These are phyloP conservation scores for Termitomyces sp. DNA, from an alignment of 768 basidiomycete genomes.

Conservation along the genomic window DNA sequence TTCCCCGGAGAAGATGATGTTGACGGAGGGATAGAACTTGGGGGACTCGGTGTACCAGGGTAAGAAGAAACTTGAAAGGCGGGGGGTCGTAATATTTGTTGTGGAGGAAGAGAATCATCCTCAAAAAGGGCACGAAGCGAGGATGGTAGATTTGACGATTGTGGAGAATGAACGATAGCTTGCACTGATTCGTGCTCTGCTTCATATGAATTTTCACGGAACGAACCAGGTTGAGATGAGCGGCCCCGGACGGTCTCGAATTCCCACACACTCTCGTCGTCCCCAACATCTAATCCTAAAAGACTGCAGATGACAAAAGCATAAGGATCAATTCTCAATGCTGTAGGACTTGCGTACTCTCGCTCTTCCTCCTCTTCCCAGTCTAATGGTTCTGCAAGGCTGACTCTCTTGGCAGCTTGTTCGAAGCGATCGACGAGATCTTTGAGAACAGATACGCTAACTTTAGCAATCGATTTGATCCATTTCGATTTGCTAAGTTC, in stretches of 20 bases:
- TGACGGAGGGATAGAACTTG: slow-evolving; percentile 21
- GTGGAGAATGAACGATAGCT: slow-evolving; percentile 45
- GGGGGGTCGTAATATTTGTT: slow-evolving; percentile 43
- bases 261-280: slow-evolving; percentile 58
- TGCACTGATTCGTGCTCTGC: slow-evolving; percentile 24
- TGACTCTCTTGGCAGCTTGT: slow-evolving; percentile 72
- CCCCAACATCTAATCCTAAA: slow-evolving; percentile 23
- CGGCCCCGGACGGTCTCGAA: slow-evolving; percentile 68
- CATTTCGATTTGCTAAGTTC: slow-evolving; percentile 86
- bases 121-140: slow-evolving; percentile 82
- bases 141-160: slow-evolving; percentile 59
- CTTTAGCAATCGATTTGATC: slow-evolving; percentile 77
- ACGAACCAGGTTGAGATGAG: slow-evolving; percentile 14
- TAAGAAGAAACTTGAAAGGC: slow-evolving; percentile 25
- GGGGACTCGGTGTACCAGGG: slow-evolving; percentile 24
- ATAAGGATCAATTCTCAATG: not conserved
- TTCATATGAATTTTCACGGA: slow-evolving; percentile 20
- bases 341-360: slow-evolving; percentile 33
- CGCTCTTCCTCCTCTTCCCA: slow-evolving; percentile 72
- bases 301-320: slow-evolving; percentile 11
- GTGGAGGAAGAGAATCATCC: slow-evolving; percentile 36
- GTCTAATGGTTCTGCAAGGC: slow-evolving; percentile 66
- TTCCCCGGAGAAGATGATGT: slow-evolving; percentile 33
- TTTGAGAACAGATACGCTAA: slow-evolving; percentile 62
- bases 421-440: slow-evolving; percentile 83